These are phyloP conservation scores for Amanita thiersii DNA, from an alignment of 768 basidiomycete species.

Conservation along the genomic window DNA sequence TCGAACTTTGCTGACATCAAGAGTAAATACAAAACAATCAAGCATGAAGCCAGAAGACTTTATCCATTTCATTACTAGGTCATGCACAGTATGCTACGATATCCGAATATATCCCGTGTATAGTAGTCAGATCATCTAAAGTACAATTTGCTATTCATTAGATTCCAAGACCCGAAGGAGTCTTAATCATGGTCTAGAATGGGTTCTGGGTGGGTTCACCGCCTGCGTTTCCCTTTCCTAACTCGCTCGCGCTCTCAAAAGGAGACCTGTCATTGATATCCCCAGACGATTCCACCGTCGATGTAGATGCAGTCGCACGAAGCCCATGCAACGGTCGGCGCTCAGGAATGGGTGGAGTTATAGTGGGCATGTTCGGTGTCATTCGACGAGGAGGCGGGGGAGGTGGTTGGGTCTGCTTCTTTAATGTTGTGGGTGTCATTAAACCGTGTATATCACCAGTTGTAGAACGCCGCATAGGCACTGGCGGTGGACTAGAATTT, in stretches of 20 bases:
- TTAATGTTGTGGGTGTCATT: not conserved
- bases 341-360: constrained; percentile 43
- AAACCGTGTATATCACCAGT: not conserved
- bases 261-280: constrained; percentile 39
- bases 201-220: not conserved
- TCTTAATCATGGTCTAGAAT: too few relatives aligned
- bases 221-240: constrained; percentile 16
- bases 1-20: too few relatives aligned
- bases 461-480: constrained; percentile 2
- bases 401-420: constrained; percentile 25
- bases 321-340: constrained; percentile 21
- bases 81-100: too few relatives aligned
- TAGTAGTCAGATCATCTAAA: too few relatives aligned
- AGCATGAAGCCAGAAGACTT: too few relatives aligned
- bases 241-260: constrained; percentile 56
- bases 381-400: constrained; percentile 58
- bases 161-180: too few relatives aligned
- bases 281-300: not conserved
- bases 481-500: not conserved
- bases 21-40: too few relatives aligned
- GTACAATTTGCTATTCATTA: too few relatives aligned
- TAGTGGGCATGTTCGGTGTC: constrained; percentile 17
- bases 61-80: too few relatives aligned
- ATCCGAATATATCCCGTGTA: too few relatives aligned
- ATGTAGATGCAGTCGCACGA: not conserved